phyloP scores from a whole-genome alignment of 441 rosid species.

The Adansonia grandidieri region DNA sequence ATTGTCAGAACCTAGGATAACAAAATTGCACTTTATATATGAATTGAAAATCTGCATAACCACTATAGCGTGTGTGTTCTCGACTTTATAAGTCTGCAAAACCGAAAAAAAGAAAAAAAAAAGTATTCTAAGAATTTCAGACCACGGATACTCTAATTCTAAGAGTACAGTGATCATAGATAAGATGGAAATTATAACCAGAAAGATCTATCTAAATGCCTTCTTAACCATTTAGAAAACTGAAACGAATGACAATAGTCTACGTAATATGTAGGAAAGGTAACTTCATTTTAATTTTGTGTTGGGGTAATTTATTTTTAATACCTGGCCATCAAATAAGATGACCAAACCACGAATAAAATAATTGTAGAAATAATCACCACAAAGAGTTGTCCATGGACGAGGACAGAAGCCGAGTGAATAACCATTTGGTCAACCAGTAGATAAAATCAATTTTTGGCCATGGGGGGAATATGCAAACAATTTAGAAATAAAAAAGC shows the following conservation, averaged over 20 bases:
- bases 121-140: conserved; percentile 4
- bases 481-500: background rate
- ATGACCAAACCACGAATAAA: conserved; percentile 95
- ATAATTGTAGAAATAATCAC: conserved; percentile 93
- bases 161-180: background rate
- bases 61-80: conserved; percentile 96
- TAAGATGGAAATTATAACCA: background rate
- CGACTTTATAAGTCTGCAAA: conserved; percentile 85
- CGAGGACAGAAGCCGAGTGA: conserved; percentile 86
- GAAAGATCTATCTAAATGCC: background rate
- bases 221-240: conserved; percentile 10
- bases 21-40: conserved; percentile 90
- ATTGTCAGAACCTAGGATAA: conserved; percentile 58
- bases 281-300: background rate
- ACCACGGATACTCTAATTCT: conserved; percentile 6
- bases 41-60: conserved; percentile 94
- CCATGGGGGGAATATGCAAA: background rate
- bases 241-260: background rate
- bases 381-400: conserved; percentile 83
- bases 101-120: background rate
- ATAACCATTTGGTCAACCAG: conserved; percentile 99
- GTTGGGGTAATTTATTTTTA: background rate
- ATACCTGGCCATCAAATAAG: conserved; percentile 93
- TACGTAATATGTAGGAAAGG: background rate
- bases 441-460: conserved; percentile 23